Conservation (phyloP, 352 stramenopile genomes). For the Poterioochromonas sp. region DNA sequence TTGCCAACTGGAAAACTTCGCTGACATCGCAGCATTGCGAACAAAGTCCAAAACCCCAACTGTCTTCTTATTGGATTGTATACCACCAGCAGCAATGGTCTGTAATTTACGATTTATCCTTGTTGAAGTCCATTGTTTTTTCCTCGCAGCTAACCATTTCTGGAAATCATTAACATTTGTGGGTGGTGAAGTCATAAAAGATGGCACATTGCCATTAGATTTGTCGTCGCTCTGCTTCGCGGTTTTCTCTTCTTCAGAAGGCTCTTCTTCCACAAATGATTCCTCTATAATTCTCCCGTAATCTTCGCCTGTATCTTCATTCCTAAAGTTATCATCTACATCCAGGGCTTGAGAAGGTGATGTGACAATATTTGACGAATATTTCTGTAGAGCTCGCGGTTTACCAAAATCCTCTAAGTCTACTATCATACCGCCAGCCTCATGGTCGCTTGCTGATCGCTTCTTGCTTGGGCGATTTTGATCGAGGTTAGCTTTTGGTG, state of each 20-base stretch:
- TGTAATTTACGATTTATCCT: not conserved
- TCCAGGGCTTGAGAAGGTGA: too few species aligned
- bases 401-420: not conserved
- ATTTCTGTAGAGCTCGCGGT: too few species aligned
- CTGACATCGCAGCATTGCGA: conserved; percentile 47
- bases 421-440: not conserved
- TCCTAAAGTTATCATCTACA: conserved; percentile 25
- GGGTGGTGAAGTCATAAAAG: not conserved
- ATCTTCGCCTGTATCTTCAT: conserved; percentile 13
- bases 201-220: not conserved
- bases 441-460: not conserved
- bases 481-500: too few species aligned
- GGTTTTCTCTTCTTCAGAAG: conserved; percentile 35
- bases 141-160: conserved; percentile 48
- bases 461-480: too few species aligned
- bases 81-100: not conserved
- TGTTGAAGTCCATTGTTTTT: conserved; percentile 43
- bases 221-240: conserved; percentile 20
- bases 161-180: conserved; percentile 42
- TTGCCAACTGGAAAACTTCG: conserved; percentile 58
- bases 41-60: conserved; percentile 54
- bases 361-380: too few species aligned
- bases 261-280: conserved; percentile 23
- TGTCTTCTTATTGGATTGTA: conserved; percentile 34
- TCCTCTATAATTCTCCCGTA: too few species aligned